A percentile compares a stretch with the other conserved stretches of the same genome.
These are phyloP conservation scores for Hansenula sp. DNA, from an alignment of 1,139 yeast genomes.

Conservation along the genomic window DNA sequence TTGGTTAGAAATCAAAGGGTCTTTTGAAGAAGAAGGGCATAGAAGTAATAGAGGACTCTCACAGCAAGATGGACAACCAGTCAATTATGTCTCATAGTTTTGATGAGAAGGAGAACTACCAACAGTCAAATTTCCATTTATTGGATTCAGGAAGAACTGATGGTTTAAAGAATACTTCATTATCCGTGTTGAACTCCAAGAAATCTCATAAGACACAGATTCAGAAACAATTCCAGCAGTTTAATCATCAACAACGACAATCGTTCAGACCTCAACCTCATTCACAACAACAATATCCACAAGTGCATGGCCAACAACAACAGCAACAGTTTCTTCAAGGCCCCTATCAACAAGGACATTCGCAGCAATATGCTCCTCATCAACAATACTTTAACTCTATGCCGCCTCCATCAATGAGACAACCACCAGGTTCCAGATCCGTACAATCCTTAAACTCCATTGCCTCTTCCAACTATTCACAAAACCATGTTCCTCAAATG, in stretches of 20 bases:
- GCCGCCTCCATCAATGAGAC: conserved; percentile 8
- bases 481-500: background rate
- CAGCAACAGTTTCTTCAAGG: conserved; percentile 3
- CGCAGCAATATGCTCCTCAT: background rate
- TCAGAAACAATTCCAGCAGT: conserved; percentile 22
- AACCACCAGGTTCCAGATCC: background rate
- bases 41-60: background rate
- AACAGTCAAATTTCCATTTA: background rate
- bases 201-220: conserved; percentile 19
- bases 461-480: background rate
- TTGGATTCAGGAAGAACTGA: conserved; percentile 12
- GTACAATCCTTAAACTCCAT: background rate
- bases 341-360: background rate
- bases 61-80: background rate
- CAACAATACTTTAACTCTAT: conserved; percentile 4
- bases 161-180: conserved; percentile 18
- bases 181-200: conserved; percentile 17
- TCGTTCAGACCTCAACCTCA: background rate
- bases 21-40: background rate
- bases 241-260: conserved; percentile 7
- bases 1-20: background rate
- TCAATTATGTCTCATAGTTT: background rate
- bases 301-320: background rate
- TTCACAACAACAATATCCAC: background rate
- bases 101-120: conserved; percentile 1